A percentile compares a stretch with the other conserved stretches of the same genome.
phyloP scores from a whole-genome alignment of 768 basidiomycete genomes.

The Pholiota molesta region DNA sequence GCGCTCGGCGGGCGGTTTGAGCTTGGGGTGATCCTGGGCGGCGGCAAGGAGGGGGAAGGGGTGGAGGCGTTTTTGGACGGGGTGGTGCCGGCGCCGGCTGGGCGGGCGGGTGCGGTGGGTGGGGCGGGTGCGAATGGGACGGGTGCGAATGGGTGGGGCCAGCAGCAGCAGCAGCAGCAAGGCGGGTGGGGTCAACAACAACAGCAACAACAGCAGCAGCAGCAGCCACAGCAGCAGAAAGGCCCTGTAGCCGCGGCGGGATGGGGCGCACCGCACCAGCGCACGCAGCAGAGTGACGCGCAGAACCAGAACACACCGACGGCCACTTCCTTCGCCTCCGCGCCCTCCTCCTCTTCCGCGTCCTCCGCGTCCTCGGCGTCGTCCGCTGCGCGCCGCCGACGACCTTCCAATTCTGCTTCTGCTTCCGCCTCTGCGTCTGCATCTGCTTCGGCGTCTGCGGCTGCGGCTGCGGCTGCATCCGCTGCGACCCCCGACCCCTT shows the following conservation, averaged over 20 bases:
- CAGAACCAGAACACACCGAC: neutral
- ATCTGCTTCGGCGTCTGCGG: neutral
- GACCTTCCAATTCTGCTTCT: constrained; percentile 1
- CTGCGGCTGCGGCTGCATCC: neutral
- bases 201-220: neutral
- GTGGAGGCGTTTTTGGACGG: constrained; percentile 6
- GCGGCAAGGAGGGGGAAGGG: neutral
- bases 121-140: too few species aligned
- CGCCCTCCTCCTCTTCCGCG: neutral
- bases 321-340: neutral
- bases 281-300: neutral
- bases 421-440: neutral
- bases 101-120: too few species aligned
- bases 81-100: neutral
- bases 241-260: too few species aligned
- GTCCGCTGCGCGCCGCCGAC: neutral
- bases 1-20: constrained; percentile 5
- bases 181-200: neutral
- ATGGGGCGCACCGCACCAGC: neutral
- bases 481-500: neutral
- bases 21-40: neutral
- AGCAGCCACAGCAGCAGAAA: neutral
- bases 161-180: neutral
- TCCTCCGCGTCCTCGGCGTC: neutral
- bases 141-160: too few species aligned